Evolutionary conservation across 75 land plant genomes (phyloP).

Genomic region (Selaginella tamariscina): DNA sequence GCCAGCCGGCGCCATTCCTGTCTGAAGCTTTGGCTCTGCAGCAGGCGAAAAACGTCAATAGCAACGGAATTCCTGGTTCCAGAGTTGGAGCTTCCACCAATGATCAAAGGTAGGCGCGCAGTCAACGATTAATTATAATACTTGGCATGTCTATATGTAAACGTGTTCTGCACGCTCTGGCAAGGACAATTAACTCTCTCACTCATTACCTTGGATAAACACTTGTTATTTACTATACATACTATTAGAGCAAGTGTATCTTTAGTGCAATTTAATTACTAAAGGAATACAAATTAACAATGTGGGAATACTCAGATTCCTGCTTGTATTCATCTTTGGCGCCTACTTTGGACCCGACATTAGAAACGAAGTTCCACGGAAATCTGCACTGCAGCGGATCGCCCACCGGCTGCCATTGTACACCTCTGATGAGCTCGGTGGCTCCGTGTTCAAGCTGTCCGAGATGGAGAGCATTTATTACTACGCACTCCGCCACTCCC

Average conservation of each 20-base stretch:
- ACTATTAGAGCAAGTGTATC: no score
- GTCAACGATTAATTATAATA: no score
- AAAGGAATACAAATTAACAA: no score
- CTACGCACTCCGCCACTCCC: conserved; percentile 35
- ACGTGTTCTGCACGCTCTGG: no score
- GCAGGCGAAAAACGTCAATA: not conserved
- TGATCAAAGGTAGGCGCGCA: no score
- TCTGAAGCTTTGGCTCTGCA: not conserved
- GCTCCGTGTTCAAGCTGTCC: conserved; percentile 35
- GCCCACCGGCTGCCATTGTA: conserved; percentile 42
- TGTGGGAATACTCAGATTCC: no score
- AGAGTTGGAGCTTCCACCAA: conserved; percentile 1
- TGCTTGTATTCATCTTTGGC: conserved; percentile 45
- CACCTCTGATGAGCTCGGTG: conserved; percentile 41
- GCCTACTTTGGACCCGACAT: conserved; percentile 63
- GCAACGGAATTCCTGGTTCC: not conserved
- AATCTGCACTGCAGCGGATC: conserved; percentile 41
- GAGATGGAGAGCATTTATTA: conserved; percentile 44
- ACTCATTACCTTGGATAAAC: no score
- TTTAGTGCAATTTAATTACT: no score
- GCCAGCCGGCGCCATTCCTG: not conserved
- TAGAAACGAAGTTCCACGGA: conserved; percentile 36
- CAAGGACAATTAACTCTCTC: no score
- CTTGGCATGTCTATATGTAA: no score
- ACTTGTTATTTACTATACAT: no score